Evolutionary conservation across 441 rosid species (phyloP).

Genomic region (Lepidium campestre): DNA sequence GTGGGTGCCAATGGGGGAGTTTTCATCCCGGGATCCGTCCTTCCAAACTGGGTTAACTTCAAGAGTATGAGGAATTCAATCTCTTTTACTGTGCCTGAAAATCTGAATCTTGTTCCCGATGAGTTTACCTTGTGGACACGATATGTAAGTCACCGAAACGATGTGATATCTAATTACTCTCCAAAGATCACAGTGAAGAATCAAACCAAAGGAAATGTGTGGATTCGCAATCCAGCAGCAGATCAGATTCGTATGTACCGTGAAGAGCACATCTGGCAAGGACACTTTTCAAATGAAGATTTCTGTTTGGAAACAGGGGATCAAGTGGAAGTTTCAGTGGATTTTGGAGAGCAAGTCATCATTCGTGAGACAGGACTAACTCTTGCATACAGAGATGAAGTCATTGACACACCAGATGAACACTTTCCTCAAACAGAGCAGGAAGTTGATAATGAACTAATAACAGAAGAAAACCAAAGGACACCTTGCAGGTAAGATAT

Average conservation of each 20-base stretch:
- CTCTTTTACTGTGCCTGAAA: conserved; percentile 13
- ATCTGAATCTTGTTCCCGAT: neutral
- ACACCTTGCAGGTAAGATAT: no score
- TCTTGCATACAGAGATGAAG: neutral
- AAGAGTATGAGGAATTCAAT: neutral
- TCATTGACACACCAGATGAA: neutral
- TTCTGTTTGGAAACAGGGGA: neutral
- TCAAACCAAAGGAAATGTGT: neutral
- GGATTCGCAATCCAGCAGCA: neutral
- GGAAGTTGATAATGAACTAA: no score
- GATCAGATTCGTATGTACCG: neutral
- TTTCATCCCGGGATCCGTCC: conserved; percentile 1
- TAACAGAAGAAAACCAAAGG: no score
- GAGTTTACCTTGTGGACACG: conserved; percentile 2
- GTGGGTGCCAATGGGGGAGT: neutral
- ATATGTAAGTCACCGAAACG: neutral
- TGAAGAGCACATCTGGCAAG: conserved; percentile 15
- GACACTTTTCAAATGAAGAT: conserved; percentile 2
- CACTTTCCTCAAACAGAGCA: no score
- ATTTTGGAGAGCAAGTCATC: conserved; percentile 4
- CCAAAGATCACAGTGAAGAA: conserved; percentile 15
- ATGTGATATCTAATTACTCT: neutral
- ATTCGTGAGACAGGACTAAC: conserved; percentile 13
- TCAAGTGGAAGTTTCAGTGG: conserved; percentile 5
- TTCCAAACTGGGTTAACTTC: conserved; percentile 14